Conservation (phyloP, 2,329 filamentous ascomycete genomes). For the Chalara sp. region DNA sequence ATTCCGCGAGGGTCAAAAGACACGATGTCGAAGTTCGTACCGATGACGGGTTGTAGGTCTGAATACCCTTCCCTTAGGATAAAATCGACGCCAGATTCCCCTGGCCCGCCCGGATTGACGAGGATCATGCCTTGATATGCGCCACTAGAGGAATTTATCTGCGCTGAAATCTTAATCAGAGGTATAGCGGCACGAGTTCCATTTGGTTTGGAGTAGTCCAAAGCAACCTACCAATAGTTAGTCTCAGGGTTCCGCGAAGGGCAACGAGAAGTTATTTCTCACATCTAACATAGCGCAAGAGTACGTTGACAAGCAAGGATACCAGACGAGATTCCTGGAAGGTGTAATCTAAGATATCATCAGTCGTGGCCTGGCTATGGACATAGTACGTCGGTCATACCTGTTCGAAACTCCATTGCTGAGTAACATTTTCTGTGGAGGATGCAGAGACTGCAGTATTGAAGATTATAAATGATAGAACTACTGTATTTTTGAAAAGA, state of each 20-base stretch:
- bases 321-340: constrained; percentile 6
- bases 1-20: constrained; percentile 43
- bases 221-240: constrained; percentile 10
- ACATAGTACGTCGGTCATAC: not conserved
- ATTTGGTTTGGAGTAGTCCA: constrained; percentile 10
- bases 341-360: constrained; percentile 8
- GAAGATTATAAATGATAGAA: no score
- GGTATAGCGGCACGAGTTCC: constrained; percentile 7
- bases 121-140: constrained; percentile 13
- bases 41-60: constrained; percentile 34
- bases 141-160: not conserved
- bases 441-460: no score
- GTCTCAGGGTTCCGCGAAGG: not conserved
- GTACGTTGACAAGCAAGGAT: constrained; percentile 5
- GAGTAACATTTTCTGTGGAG: not conserved
- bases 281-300: constrained; percentile 10
- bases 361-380: not conserved
- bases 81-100: constrained; percentile 8
- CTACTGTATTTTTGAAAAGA: no score
- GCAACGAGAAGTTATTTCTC: not conserved
- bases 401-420: constrained; percentile 3
- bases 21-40: constrained; percentile 42
- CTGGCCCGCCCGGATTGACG: constrained; percentile 15
- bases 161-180: constrained; percentile 9
- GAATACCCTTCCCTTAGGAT: constrained; percentile 16